A percentile compares a stretch with the other conserved stretches of the same genome.
Evolutionary conservation across 2,329 filamentous ascomycete genomes (phyloP).

Genomic region (Cordyceps pruinosa): DNA sequence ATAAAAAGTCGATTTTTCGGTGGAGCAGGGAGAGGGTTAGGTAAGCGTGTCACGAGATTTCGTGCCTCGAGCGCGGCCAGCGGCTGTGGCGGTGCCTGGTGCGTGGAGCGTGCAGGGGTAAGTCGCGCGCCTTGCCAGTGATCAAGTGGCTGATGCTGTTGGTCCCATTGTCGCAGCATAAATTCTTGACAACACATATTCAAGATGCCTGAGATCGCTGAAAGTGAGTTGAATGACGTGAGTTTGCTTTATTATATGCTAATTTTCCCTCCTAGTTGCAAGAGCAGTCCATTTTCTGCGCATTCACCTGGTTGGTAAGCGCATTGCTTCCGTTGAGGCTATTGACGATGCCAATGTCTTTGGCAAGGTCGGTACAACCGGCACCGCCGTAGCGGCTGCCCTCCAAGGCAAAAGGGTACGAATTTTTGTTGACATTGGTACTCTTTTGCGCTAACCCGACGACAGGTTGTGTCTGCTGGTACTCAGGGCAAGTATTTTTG

Average conservation of each 20-base stretch:
- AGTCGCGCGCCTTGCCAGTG: background rate
- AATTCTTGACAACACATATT: background rate
- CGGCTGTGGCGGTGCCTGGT: background rate
- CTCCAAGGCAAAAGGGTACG: conserved; percentile 63
- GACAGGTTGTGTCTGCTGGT: conserved; percentile 54
- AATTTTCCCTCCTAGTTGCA: conserved; percentile 50
- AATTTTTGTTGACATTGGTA: background rate
- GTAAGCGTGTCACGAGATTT: conserved; percentile 25
- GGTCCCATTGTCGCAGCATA: background rate
- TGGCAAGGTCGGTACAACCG: conserved; percentile 81
- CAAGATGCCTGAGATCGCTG: conserved; percentile 57
- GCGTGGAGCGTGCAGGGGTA: conserved; percentile 1
- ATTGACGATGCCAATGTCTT: conserved; percentile 80
- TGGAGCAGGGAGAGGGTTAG: conserved; percentile 13
- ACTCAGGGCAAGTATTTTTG: conserved; percentile 98
- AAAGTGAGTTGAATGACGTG: conserved; percentile 34
- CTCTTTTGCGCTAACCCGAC: conserved; percentile 3
- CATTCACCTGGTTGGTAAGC: conserved; percentile 77
- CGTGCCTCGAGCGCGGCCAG: conserved; percentile 24
- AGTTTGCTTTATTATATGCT: conserved; percentile 5
- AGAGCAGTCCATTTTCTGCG: conserved; percentile 81
- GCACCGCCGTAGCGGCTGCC: conserved; percentile 63
- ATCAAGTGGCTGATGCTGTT: background rate
- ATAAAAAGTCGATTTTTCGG: conserved; percentile 15
- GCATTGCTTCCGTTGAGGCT: conserved; percentile 61